Percentiles rank a stretch among this genome's conserved stretches.
Conservation (phyloP, 1,284 basidiomycete species). For the Ganoderma meredithae region DNA sequence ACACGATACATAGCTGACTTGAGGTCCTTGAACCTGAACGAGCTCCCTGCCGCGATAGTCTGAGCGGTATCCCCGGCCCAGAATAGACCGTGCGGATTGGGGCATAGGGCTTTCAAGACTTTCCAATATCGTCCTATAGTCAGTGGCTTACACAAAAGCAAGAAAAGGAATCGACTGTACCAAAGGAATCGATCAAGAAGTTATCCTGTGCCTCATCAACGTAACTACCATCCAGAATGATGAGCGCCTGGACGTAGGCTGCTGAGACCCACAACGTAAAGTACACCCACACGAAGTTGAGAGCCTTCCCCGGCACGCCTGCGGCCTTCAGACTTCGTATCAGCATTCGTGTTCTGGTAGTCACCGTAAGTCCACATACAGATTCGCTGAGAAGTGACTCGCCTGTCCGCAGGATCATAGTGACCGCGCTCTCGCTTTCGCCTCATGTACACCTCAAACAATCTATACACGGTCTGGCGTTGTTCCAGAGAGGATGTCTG, state of each 20-base stretch:
- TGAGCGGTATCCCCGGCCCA: slow-evolving; percentile 86
- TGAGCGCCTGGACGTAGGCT: neutral
- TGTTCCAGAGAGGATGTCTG: slow-evolving; percentile 27
- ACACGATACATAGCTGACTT: slow-evolving; percentile 72
- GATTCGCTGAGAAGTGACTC: slow-evolving; percentile 9
- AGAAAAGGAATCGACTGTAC: neutral
- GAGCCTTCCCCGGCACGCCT: slow-evolving; percentile 48
- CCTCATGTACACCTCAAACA: slow-evolving; percentile 52
- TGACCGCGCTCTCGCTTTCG: slow-evolving; percentile 54
- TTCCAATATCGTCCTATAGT: neutral
- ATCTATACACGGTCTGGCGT: slow-evolving; percentile 14
- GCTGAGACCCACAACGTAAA: neutral
- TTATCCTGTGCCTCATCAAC: slow-evolving; percentile 82
- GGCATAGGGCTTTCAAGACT: slow-evolving; percentile 66
- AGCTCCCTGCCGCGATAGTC: slow-evolving; percentile 76
- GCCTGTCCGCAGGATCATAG: slow-evolving; percentile 72
- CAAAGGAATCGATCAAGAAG: slow-evolving; percentile 63
- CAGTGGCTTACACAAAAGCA: neutral
- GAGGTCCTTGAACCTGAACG: slow-evolving; percentile 76
- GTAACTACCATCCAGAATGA: slow-evolving; percentile 51
- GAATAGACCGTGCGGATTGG: slow-evolving; percentile 71
- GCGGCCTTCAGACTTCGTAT: slow-evolving; percentile 46
- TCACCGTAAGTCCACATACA: neutral
- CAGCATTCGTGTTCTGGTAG: slow-evolving; percentile 57
- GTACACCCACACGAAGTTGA: slow-evolving; percentile 62